These are phyloP conservation scores for Fomitopsis pinicola DNA, from an alignment of 1,284 basidiomycete species.

Conservation along the genomic window DNA sequence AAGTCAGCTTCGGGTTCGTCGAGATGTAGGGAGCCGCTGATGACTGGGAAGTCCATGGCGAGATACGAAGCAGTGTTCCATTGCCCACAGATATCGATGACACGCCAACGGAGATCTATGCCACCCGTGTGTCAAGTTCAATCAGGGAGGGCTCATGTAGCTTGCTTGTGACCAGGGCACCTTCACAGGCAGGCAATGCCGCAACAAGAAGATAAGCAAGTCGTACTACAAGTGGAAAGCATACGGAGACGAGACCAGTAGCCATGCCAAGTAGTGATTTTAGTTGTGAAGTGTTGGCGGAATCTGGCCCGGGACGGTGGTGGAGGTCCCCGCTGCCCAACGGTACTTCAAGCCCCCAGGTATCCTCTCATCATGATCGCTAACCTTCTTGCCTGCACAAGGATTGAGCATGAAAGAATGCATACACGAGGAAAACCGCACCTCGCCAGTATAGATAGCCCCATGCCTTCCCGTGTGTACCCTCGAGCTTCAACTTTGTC, in stretches of 20 bases:
- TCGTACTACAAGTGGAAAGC: no score
- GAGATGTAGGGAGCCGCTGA: no score
- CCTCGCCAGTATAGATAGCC: conserved; percentile 75
- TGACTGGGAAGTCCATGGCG: no score
- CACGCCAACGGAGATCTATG: no score
- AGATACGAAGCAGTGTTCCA: no score
- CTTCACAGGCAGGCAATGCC: no score
- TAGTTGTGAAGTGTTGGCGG: neutral
- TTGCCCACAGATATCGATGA: no score
- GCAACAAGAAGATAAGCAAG: neutral
- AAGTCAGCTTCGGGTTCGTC: no score
- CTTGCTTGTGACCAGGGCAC: no score
- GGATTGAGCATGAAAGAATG: neutral
- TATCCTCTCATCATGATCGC: conserved; percentile 45
- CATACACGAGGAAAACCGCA: conserved; percentile 29
- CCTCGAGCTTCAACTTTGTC: conserved; percentile 62
- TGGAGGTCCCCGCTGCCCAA: conserved; percentile 52
- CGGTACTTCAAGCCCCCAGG: conserved; percentile 57
- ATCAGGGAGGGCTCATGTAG: no score
- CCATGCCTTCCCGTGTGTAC: conserved; percentile 76
- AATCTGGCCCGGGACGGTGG: conserved; percentile 7
- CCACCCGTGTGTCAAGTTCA: no score
- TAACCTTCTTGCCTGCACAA: conserved; percentile 44
- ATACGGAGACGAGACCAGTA: neutral
- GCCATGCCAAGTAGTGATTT: neutral